phyloP scores from a whole-genome alignment of 106 monocot species.

The Acorus calamus region DNA sequence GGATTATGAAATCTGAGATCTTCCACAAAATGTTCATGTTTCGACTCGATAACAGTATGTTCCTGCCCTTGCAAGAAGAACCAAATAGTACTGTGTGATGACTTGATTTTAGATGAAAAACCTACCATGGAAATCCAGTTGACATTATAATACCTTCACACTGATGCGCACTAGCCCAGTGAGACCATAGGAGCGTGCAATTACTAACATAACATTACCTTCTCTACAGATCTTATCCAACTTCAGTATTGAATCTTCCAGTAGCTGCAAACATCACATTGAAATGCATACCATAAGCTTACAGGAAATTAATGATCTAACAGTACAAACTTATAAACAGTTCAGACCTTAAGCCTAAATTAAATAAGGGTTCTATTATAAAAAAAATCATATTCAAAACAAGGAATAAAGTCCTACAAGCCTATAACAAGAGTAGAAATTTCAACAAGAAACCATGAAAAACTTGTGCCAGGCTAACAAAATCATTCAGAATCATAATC shows the following conservation, averaged over 20 bases:
- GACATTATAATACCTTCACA: conserved; percentile 52
- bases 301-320: not conserved
- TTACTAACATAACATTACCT: conserved; percentile 65
- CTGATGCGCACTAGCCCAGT: conserved; percentile 87
- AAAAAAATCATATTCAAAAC: not conserved
- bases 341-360: not conserved
- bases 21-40: conserved; percentile 95
- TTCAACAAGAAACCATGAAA: not conserved
- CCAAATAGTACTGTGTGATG: not conserved
- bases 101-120: not conserved
- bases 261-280: conserved; percentile 27
- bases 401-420: not conserved
- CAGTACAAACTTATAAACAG: conserved; percentile 2
- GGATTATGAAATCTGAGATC: conserved; percentile 88
- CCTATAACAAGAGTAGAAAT: not conserved
- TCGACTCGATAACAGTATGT: conserved; percentile 80
- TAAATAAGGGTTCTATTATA: not conserved
- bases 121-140: not conserved
- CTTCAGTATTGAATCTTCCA: conserved; percentile 70
- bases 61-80: conserved; percentile 40
- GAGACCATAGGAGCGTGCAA: conserved; percentile 93
- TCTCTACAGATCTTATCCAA: conserved; percentile 90
- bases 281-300: not conserved
- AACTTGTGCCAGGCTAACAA: too few species aligned
- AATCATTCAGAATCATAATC: too few species aligned